phyloP scores from a whole-genome alignment of 345 rosid species.

The Eucalyptus pauciflora region DNA sequence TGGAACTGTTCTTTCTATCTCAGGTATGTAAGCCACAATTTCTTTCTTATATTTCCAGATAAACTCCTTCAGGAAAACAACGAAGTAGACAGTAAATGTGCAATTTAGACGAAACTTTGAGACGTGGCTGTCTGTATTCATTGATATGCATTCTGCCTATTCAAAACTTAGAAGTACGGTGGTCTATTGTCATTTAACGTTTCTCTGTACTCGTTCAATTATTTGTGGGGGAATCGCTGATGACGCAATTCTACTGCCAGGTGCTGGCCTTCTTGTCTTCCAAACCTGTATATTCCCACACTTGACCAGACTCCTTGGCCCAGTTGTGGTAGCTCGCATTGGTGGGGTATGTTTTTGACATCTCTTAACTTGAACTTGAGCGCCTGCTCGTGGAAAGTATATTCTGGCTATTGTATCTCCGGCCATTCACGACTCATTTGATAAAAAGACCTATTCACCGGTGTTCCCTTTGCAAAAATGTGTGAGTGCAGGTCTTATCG shows the following conservation, averaged over 20 bases:
- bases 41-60: not conserved
- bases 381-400: not conserved
- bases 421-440: not conserved
- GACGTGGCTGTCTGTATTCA: not conserved
- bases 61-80: not conserved
- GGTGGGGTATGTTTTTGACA: slow-evolving; percentile 36
- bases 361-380: not conserved
- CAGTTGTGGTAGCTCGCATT: slow-evolving; percentile 34
- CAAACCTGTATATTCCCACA: slow-evolving; percentile 54
- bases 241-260: slow-evolving; percentile 11
- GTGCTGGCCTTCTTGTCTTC: slow-evolving; percentile 68
- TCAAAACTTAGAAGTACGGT: not conserved
- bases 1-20: slow-evolving; percentile 62
- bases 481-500: slow-evolving; percentile 29
- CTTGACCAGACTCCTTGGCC: slow-evolving; percentile 57
- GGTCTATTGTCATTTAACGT: not conserved
- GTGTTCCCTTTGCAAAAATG: not conserved
- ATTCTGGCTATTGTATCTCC: not conserved
- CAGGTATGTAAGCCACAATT: slow-evolving; percentile 28
- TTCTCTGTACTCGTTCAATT: not conserved
- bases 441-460: not conserved
- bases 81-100: not conserved
- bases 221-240: not conserved
- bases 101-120: not conserved
- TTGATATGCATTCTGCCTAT: not conserved